Base-by-base conservation (phyloP, 2,329 filamentous ascomycete genomes). In the Mariannaea elegans region DNA sequence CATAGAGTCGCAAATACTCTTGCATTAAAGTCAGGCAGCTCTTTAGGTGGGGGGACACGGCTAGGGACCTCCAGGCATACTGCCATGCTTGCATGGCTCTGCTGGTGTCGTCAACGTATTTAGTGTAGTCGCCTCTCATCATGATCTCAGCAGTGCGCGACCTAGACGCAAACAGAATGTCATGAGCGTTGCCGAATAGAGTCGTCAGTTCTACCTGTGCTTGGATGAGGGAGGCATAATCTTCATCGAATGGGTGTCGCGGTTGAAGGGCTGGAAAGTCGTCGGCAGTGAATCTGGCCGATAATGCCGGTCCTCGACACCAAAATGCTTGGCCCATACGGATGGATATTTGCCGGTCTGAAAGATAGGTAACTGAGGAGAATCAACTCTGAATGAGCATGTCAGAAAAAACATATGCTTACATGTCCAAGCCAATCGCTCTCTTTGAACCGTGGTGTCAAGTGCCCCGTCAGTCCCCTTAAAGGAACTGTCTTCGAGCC, bases 71-170 rank as follows among this genome's bases (percentile, higher is more conserved):
- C 52, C 52, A 63, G 9, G 50, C 56, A 29, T 53, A 52, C n/a
- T 61, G 46, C 57, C 56, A 61, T 5, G 51, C 56, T 6, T 50
- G 48, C 48, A 63, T 49, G 2, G 57, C 60, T 3, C 45, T 41
- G 24, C 42, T 56, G n/a, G 56, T 53, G 39, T 63, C 56, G 16
- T 63, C 60, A 13, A 61, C 56, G 5, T 63, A 63, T 41, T 63
- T 60, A 18, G 42, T 61, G 47, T 63, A 63, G n/a, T 63, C 56
- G 14, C 57, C 60, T 23, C 56, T 53, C 16, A 44, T 53, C 60
- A 63, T 63, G 6, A 61, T 53, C 31, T 62, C 59, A 7, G 56
- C 59, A 4, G 56, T 62, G 13, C 59, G 56, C 4, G 56, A 56
- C 42, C 48, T 41, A 6, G 46, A 62, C 1, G 51, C 56, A 19